Evolutionary conservation across 2,329 filamentous ascomycete genomes (phyloP).

Genomic region (Phyllosticta citriasiana): DNA sequence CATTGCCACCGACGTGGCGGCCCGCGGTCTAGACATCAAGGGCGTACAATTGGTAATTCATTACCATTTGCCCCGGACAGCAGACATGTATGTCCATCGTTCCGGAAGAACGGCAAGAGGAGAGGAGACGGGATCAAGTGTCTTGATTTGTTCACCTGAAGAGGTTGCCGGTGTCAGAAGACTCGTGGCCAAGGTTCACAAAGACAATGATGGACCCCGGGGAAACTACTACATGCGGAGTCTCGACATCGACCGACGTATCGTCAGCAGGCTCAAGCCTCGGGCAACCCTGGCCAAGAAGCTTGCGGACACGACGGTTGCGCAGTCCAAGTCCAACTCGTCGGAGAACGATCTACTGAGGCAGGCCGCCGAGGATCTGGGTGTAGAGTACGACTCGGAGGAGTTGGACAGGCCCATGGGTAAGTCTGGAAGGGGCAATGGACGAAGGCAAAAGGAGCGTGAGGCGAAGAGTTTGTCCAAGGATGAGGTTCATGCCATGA

Average conservation of each 20-base stretch:
- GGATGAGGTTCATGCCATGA: conserved; percentile 59
- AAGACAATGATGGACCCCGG: conserved; percentile 38
- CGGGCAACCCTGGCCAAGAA: conserved; percentile 75
- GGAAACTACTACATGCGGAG: conserved; percentile 62
- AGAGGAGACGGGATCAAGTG: conserved; percentile 63
- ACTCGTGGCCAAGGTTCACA: conserved; percentile 81
- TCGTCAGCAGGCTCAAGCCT: conserved; percentile 66
- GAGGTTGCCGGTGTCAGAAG: conserved; percentile 78
- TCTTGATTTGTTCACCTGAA: conserved; percentile 83
- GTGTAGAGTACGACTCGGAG: conserved; percentile 86
- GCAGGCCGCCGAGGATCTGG: conserved; percentile 79
- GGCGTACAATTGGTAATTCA: conserved; percentile 83
- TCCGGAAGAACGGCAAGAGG: conserved; percentile 90
- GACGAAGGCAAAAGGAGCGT: conserved; percentile 64
- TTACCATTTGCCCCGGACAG: conserved; percentile 86
- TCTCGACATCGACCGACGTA: conserved; percentile 70
- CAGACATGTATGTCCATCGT: conserved; percentile 90
- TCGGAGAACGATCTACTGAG: conserved; percentile 72
- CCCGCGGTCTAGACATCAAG: conserved; percentile 86
- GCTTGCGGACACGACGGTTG: conserved; percentile 70
- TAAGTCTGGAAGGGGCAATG: conserved; percentile 54
- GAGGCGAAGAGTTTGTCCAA: conserved; percentile 59
- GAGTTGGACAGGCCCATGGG: conserved; percentile 58
- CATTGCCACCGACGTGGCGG: conserved; percentile 87
- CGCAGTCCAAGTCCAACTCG: conserved; percentile 76